A percentile compares a stretch with the other conserved stretches of the same genome.
Evolutionary conservation across 1,284 basidiomycete species (phyloP).

Genomic region (Puccinia sorghi): DNA sequence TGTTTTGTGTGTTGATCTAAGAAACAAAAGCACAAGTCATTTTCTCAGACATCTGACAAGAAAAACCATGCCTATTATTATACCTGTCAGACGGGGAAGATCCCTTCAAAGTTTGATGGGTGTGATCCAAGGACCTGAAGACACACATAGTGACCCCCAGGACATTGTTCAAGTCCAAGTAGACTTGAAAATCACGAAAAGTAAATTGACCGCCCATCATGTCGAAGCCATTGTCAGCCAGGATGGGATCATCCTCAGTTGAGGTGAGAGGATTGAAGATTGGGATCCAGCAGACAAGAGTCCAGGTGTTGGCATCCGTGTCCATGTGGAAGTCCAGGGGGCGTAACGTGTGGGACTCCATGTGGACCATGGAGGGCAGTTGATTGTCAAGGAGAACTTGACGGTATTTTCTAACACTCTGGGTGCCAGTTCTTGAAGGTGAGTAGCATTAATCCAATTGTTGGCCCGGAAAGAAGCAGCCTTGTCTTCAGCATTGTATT

Average conservation of each 20-base stretch:
- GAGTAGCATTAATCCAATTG: not conserved
- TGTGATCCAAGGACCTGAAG: not conserved
- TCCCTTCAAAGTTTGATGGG: conserved; percentile 5
- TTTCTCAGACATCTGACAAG: conserved; percentile 17
- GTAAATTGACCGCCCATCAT: not conserved
- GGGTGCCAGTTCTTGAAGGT: not conserved
- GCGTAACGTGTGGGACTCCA: conserved; percentile 20
- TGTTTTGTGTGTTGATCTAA: not conserved
- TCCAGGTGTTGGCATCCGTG: not conserved
- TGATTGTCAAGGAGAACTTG: not conserved
- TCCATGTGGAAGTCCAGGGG: not conserved
- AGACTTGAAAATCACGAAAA: not conserved
- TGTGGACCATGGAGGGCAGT: conserved; percentile 16
- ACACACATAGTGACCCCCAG: not conserved
- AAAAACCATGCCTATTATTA: not conserved
- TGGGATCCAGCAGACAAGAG: conserved; percentile 19
- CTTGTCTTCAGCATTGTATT: not conserved
- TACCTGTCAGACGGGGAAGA: not conserved
- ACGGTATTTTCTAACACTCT: not conserved
- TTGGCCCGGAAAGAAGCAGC: not conserved
- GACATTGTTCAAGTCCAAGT: not conserved
- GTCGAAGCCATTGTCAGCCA: not conserved
- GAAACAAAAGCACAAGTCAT: not conserved
- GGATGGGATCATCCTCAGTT: not conserved
- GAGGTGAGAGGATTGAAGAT: conserved; percentile 6